These are phyloP conservation scores for Lichenothelia convexa DNA, from an alignment of 495 filamentous ascomycete species.

Conservation along the genomic window DNA sequence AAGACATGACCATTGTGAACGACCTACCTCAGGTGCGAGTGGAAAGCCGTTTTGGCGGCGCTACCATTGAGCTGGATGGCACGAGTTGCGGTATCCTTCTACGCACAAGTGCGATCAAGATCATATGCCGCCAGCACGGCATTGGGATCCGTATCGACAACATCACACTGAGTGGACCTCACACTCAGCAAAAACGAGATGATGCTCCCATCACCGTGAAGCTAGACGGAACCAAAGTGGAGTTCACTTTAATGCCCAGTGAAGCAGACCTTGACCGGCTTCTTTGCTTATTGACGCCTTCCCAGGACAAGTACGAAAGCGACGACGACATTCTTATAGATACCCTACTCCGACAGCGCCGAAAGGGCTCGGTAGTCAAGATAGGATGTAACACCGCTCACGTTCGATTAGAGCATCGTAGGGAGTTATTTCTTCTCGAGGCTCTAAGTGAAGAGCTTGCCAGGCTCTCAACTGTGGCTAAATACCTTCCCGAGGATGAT, in stretches of 20 bases:
- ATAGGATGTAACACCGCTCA: too few relatives aligned
- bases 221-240: conserved; percentile 47
- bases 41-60: conserved; percentile 67
- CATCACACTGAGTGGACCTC: conserved; percentile 53
- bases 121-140: conserved; percentile 51
- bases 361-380: conserved; percentile 65
- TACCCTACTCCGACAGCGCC: conserved; percentile 72
- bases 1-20: too few relatives aligned
- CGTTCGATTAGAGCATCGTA: too few relatives aligned
- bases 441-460: conserved; percentile 58
- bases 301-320: conserved; percentile 76
- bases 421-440: conserved; percentile 43
- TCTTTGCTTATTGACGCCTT: conserved; percentile 73
- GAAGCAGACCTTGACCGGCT: conserved; percentile 67
- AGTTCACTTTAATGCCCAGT: conserved; percentile 55
- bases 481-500: conserved; percentile 91
- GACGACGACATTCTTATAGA: conserved; percentile 93
- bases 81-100: conserved; percentile 55
- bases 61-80: conserved; percentile 54
- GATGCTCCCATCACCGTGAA: conserved; percentile 34
- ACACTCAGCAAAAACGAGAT: conserved; percentile 26
- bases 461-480: conserved; percentile 69
- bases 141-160: conserved; percentile 56
- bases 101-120: conserved; percentile 61
- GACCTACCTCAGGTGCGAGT: conserved; percentile 48